Evolutionary conservation across 352 stramenopile species (phyloP).

Genomic region (Phytophthora ohioensis): DNA sequence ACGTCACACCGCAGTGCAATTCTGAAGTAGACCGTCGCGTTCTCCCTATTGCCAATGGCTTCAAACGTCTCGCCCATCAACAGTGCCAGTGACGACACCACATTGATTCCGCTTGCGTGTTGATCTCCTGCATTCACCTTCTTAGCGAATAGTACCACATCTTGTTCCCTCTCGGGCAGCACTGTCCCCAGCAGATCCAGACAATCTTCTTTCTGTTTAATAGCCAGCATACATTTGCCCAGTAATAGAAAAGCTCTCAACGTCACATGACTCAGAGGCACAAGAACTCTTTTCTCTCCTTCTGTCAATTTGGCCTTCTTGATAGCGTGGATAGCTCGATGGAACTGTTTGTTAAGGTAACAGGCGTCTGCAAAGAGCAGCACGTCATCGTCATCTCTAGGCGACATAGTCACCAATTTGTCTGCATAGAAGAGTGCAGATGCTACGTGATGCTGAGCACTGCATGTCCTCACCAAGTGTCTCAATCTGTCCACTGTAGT

Average conservation of each 20-base stretch:
- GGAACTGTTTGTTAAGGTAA: conserved; percentile 71
- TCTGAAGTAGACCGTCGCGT: conserved; percentile 78
- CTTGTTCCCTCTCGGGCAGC: conserved; percentile 66
- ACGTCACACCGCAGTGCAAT: conserved; percentile 86
- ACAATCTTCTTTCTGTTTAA: conserved; percentile 89
- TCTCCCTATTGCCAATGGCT: conserved; percentile 84
- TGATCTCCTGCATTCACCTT: conserved; percentile 35
- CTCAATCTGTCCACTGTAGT: conserved; percentile 46
- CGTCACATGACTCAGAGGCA: conserved; percentile 31
- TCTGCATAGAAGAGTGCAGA: conserved; percentile 84
- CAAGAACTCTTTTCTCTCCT: not conserved
- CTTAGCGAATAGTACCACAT: conserved; percentile 62
- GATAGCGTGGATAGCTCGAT: conserved; percentile 82
- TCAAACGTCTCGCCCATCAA: conserved; percentile 89
- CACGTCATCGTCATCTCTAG: conserved; percentile 52
- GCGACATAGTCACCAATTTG: conserved; percentile 77
- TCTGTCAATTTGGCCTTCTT: conserved; percentile 58
- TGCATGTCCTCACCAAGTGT: conserved; percentile 54
- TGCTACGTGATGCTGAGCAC: conserved; percentile 56
- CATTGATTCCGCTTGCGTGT: conserved; percentile 58
- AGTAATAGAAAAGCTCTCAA: conserved; percentile 67
- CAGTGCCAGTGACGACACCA: conserved; percentile 81
- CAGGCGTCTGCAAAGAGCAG: conserved; percentile 85
- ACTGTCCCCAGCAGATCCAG: conserved; percentile 70
- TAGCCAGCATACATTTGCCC: conserved; percentile 79